phyloP scores from a whole-genome alignment of 495 filamentous ascomycete genomes.

The Symbiotaphrina buchneri region DNA sequence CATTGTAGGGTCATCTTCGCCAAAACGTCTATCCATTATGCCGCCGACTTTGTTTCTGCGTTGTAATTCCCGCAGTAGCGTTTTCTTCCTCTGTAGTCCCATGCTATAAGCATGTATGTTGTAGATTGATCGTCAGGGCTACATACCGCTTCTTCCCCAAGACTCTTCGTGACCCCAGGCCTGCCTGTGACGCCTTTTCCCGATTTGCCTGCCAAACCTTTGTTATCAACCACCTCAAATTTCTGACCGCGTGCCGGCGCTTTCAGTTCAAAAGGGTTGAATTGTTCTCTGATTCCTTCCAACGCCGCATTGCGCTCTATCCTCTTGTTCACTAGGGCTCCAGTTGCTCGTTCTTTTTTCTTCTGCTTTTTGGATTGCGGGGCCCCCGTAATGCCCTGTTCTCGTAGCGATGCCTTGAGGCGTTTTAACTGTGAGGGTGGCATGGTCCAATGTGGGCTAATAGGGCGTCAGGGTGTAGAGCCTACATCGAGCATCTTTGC shows the following conservation, averaged over 20 bases:
- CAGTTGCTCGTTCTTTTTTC: slow-evolving; percentile 44
- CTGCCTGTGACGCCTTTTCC: slow-evolving; percentile 34
- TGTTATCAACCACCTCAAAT: slow-evolving; percentile 47
- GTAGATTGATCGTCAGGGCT: slow-evolving; percentile 1
- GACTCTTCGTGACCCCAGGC: slow-evolving; percentile 63
- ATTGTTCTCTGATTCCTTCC: slow-evolving; percentile 69
- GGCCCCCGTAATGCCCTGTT: slow-evolving; percentile 70
- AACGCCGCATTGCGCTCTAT: slow-evolving; percentile 54
- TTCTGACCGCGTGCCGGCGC: slow-evolving; percentile 42
- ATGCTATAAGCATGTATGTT: slow-evolving; percentile 1
- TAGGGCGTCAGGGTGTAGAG: no score
- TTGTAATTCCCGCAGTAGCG: slow-evolving; percentile 69
- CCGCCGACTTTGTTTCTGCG: slow-evolving; percentile 74
- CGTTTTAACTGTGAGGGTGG: slow-evolving; percentile 90
- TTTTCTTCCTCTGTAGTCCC: slow-evolving; percentile 38
- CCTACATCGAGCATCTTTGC: no score
- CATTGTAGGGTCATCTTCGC: slow-evolving; percentile 87
- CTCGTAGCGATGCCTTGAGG: slow-evolving; percentile 68
- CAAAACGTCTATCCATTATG: slow-evolving; percentile 80
- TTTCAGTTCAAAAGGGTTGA: slow-evolving; percentile 94
- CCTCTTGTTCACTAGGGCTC: slow-evolving; percentile 36
- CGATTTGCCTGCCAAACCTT: slow-evolving; percentile 22
- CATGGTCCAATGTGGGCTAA: slow-evolving; percentile 26
- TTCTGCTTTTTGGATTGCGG: slow-evolving; percentile 85
- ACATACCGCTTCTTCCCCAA: slow-evolving; percentile 68